A percentile compares a stretch with the other conserved stretches of the same genome.
phyloP scores from a whole-genome alignment of 805 yeast species.

The Lachancea sp. region DNA sequence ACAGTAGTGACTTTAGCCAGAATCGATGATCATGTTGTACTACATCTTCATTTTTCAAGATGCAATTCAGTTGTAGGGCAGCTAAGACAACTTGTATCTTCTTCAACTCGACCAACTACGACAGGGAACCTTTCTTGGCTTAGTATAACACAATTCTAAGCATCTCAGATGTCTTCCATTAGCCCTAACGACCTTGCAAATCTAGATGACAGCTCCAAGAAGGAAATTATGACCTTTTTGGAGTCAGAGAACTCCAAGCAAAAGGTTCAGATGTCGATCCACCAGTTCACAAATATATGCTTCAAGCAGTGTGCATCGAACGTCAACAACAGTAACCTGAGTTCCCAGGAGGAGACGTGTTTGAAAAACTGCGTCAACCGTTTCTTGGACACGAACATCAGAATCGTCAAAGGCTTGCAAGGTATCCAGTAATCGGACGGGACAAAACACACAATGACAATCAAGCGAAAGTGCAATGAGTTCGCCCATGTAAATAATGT shows the following conservation, averaged over 20 bases:
- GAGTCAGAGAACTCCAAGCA: conserved; percentile 82
- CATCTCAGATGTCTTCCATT: conserved; percentile 29
- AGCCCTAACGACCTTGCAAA: conserved; percentile 37
- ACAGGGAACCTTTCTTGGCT: background rate
- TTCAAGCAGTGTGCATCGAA: conserved; percentile 72
- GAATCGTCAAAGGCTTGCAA: conserved; percentile 57
- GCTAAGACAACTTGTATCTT: too few relatives aligned
- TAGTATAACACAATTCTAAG: too few relatives aligned
- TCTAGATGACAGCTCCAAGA: conserved; percentile 63
- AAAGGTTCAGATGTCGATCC: conserved; percentile 81
- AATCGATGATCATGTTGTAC: background rate
- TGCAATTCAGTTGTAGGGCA: background rate
- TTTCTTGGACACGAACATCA: conserved; percentile 80
- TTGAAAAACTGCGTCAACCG: conserved; percentile 75
- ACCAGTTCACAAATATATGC: conserved; percentile 83
- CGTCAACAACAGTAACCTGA: conserved; percentile 44
- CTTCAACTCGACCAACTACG: background rate
- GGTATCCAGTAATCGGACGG: conserved; percentile 21
- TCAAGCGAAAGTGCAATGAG: background rate
- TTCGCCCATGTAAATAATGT: background rate
- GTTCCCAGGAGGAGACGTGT: conserved; percentile 60
- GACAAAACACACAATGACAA: too few relatives aligned
- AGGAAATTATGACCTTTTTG: conserved; percentile 67
- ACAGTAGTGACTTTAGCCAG: background rate
- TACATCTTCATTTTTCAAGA: background rate